Conservation (phyloP, 1,284 basidiomycete genomes). For the Blastosporella zonata region DNA sequence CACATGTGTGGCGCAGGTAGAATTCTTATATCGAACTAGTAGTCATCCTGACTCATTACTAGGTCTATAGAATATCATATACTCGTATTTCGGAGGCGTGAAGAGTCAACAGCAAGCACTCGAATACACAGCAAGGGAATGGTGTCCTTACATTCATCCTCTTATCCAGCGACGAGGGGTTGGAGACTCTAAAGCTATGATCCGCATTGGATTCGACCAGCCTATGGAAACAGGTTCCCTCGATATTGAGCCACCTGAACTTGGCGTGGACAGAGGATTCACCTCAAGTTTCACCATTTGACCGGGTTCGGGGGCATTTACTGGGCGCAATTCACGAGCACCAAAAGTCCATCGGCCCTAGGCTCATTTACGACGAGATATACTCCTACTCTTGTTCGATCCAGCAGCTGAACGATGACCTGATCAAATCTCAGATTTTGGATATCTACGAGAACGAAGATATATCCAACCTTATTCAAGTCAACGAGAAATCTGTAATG, state of each 20-base stretch:
- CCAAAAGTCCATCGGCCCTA: conserved; percentile 25
- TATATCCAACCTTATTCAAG: conserved; percentile 20
- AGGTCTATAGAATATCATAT: conserved; percentile 8
- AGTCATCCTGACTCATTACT: too few species aligned
- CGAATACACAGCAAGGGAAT: conserved; percentile 2
- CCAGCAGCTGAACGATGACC: conserved; percentile 15
- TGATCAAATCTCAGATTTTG: conserved; percentile 20
- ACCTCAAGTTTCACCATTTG: conserved; percentile 6
- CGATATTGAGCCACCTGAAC: conserved; percentile 21
- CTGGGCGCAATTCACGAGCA: conserved; percentile 33
- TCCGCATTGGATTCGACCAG: conserved; percentile 8
- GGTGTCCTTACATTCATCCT: conserved; percentile 10
- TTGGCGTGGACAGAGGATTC: conserved; percentile 22
- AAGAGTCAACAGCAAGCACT: conserved; percentile 7
- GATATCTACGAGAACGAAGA: conserved; percentile 19
- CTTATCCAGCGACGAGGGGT: conserved; percentile 3
- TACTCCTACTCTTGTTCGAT: conserved; percentile 8
- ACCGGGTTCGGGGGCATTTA: conserved; percentile 27
- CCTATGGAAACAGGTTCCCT: conserved; percentile 17
- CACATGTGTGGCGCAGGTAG: too few species aligned
- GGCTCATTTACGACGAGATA: conserved; percentile 7
- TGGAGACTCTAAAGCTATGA: conserved; percentile 3
- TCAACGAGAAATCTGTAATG: conserved; percentile 24
- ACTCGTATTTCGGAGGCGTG: conserved; percentile 11
- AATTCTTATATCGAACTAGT: too few species aligned